phyloP scores from a whole-genome alignment of 1,284 basidiomycete genomes.

The Volvariella surrecta region DNA sequence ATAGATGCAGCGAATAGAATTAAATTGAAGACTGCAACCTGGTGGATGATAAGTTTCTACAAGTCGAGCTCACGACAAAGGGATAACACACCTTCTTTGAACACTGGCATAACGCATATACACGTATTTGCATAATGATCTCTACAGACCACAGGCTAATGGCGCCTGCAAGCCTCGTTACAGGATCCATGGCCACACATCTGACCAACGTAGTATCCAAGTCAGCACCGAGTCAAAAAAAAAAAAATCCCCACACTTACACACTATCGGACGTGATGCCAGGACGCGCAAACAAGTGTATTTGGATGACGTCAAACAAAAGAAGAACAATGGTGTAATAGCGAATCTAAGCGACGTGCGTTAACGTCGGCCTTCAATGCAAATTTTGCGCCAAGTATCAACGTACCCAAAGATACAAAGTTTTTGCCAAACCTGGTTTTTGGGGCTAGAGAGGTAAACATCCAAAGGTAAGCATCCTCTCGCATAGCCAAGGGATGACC shows the following conservation, averaged over 20 bases:
- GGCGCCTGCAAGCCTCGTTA: slow-evolving; percentile 27
- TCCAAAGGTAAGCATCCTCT: too few relatives aligned
- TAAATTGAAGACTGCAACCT: slow-evolving; percentile 28
- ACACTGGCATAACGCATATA: slow-evolving; percentile 29
- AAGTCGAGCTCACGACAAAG: neutral
- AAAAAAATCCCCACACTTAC: slow-evolving; percentile 14
- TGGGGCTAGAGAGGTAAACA: too few relatives aligned
- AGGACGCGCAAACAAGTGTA: slow-evolving; percentile 27
- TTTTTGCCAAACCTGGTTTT: slow-evolving; percentile 22
- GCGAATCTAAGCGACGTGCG: slow-evolving; percentile 23
- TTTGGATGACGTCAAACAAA: slow-evolving; percentile 31
- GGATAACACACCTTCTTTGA: slow-evolving; percentile 22
- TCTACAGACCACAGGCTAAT: slow-evolving; percentile 33
- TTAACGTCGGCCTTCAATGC: neutral
- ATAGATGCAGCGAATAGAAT: slow-evolving; percentile 28
- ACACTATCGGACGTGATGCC: slow-evolving; percentile 20
- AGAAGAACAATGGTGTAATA: slow-evolving; percentile 34
- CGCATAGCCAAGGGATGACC: neutral
- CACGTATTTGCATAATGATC: slow-evolving; percentile 32
- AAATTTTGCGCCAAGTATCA: neutral
- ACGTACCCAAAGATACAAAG: slow-evolving; percentile 30
- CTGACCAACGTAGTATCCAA: slow-evolving; percentile 11
- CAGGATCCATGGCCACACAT: slow-evolving; percentile 28
- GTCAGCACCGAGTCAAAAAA: neutral
- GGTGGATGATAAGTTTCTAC: neutral